Conservation (phyloP, 2,329 filamentous ascomycete species). For the Aspergillus carbonarius region DNA sequence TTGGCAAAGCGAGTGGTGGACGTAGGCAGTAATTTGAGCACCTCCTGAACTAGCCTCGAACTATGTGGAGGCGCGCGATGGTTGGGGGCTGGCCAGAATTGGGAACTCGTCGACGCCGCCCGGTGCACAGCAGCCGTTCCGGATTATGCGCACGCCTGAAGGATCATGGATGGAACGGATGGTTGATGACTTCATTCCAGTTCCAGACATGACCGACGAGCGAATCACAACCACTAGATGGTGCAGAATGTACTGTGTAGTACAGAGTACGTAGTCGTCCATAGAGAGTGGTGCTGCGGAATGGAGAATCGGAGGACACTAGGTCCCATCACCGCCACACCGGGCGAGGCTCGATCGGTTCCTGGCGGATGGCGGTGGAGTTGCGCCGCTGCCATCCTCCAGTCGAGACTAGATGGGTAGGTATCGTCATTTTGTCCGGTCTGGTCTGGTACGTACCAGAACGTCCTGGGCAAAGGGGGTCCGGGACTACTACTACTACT, state of each 20-base stretch:
- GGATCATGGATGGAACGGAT: too few relatives aligned
- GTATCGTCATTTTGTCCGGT: background rate
- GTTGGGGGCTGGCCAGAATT: background rate
- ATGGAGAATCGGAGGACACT: background rate
- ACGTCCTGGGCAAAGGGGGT: background rate
- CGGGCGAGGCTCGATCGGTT: constrained; percentile 5
- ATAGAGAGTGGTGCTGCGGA: background rate
- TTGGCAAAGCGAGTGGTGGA: background rate
- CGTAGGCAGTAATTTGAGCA: background rate
- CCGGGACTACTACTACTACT: too few relatives aligned
- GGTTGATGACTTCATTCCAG: background rate
- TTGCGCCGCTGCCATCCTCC: background rate
- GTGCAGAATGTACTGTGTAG: background rate
- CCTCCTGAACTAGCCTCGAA: constrained; percentile 1
- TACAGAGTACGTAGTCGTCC: too few relatives aligned
- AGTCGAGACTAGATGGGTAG: too few relatives aligned
- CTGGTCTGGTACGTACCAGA: background rate
- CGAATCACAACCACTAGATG: background rate
- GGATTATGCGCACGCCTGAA: too few relatives aligned
- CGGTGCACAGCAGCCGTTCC: background rate
- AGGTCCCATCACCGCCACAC: constrained; percentile 1
- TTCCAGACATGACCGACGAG: background rate
- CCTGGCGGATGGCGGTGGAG: constrained; percentile 5
- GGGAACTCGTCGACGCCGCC: background rate
- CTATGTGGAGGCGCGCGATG: constrained; percentile 1